A percentile compares a stretch with the other conserved stretches of the same genome.
These are phyloP conservation scores for Stephania japonica DNA, from an alignment of 164 flowering plant species.

Conservation along the genomic window DNA sequence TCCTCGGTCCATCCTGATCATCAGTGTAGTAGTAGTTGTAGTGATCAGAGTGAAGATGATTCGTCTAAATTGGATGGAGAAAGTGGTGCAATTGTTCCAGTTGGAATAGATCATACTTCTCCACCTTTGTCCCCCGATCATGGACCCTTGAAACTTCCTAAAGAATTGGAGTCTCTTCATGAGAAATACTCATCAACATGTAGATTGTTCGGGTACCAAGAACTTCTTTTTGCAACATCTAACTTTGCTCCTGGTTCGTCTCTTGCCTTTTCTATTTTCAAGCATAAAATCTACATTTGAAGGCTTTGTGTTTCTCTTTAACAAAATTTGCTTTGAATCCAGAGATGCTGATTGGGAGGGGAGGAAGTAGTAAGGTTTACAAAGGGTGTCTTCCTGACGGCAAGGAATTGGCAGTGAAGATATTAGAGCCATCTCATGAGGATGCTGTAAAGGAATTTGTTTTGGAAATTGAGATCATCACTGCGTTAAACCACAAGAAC, in stretches of 20 bases:
- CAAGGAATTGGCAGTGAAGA: slow-evolving; percentile 81
- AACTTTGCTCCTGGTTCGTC: slow-evolving; percentile 61
- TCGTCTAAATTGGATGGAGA: slow-evolving; percentile 32
- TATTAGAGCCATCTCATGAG: slow-evolving; percentile 64
- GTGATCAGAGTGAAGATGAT: slow-evolving; percentile 7
- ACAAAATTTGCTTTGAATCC: slow-evolving; percentile 12
- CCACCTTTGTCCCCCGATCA: slow-evolving; percentile 24
- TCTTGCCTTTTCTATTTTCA: neutral
- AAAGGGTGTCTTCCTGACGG: slow-evolving; percentile 77
- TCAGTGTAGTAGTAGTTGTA: slow-evolving; percentile 14
- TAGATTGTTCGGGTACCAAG: slow-evolving; percentile 59
- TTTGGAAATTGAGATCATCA: slow-evolving; percentile 79
- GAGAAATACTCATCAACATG: slow-evolving; percentile 74
- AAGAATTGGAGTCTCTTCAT: slow-evolving; percentile 60
- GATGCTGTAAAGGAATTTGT: slow-evolving; percentile 59
- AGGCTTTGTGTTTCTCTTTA: neutral
- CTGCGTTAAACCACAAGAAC: slow-evolving; percentile 68
- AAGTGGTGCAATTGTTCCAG: slow-evolving; percentile 55
- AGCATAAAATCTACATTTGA: neutral
- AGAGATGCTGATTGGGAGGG: slow-evolving; percentile 88
- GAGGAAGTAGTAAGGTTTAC: slow-evolving; percentile 86
- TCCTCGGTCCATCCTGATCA: slow-evolving; percentile 27
- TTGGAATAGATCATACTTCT: slow-evolving; percentile 23
- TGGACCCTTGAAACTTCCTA: slow-evolving; percentile 23
- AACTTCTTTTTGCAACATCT: slow-evolving; percentile 65